A percentile compares a stretch with the other conserved stretches of the same genome.
Evolutionary conservation across 2,329 filamentous ascomycete genomes (phyloP).

Genomic region (Cercospora sp.): DNA sequence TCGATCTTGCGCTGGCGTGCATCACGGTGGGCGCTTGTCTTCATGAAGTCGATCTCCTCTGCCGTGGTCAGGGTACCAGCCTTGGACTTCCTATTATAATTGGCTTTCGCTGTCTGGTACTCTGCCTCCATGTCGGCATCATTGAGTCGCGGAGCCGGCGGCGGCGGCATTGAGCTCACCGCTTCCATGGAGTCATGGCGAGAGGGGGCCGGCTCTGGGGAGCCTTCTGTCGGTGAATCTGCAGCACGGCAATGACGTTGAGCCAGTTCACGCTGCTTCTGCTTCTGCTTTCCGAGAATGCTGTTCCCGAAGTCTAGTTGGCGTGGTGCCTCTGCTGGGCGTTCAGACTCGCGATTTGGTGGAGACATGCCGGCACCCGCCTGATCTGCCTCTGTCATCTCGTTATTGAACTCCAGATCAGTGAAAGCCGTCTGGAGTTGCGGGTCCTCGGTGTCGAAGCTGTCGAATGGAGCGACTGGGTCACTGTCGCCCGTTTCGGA

Average conservation of each 20-base stretch:
- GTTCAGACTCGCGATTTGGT: not conserved
- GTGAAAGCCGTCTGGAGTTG: not conserved
- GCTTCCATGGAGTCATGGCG: constrained; percentile 7
- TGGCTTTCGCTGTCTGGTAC: constrained; percentile 14
- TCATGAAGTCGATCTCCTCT: constrained; percentile 32
- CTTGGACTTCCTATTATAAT: constrained; percentile 17
- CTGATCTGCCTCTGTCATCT: not conserved
- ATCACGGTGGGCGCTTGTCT: constrained; percentile 22
- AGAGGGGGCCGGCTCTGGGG: not conserved
- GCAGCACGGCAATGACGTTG: not conserved
- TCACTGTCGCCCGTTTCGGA: not conserved
- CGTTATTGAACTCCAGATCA: not conserved
- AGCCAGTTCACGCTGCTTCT: not conserved
- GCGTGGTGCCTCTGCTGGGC: not conserved
- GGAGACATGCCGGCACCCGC: not conserved
- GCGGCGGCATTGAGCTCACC: constrained; percentile 4
- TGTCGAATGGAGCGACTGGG: not conserved
- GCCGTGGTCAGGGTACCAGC: constrained; percentile 17
- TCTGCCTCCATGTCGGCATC: not conserved
- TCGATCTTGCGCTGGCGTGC: constrained; percentile 21
- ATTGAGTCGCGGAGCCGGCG: not conserved
- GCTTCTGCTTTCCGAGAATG: not conserved
- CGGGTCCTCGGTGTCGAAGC: not conserved
- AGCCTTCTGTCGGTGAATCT: not conserved
- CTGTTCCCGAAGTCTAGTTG: not conserved